Evolutionary conservation across 108 stramenopile species (phyloP).

Genomic region (Schizochytrium sp.): DNA sequence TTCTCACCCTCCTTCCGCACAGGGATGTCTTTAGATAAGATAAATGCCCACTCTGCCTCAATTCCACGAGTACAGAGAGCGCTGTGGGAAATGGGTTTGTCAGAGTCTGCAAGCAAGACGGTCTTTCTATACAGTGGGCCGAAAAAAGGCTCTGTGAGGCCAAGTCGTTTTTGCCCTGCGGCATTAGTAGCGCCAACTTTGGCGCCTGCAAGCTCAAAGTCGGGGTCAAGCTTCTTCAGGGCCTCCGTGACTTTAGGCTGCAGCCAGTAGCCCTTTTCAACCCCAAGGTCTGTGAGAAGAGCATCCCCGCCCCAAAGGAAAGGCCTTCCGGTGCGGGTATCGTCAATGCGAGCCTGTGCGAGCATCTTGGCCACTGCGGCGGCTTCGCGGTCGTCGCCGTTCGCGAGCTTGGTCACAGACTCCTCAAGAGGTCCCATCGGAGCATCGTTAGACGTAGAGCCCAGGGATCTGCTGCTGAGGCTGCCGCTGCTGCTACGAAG

Average conservation of each 20-base stretch:
- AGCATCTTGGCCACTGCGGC: not conserved
- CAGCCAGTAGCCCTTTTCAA: not conserved
- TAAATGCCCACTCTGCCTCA: slow-evolving; percentile 30
- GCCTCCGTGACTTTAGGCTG: not conserved
- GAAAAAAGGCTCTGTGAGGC: slow-evolving; percentile 21
- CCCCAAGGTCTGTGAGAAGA: not conserved
- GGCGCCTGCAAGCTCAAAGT: not conserved
- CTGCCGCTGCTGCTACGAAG: no score
- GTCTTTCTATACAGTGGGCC: not conserved
- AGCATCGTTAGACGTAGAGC: no score
- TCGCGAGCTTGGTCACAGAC: not conserved
- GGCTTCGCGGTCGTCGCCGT: not conserved
- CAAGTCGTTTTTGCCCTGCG: not conserved
- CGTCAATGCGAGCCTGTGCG: not conserved
- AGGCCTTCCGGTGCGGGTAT: not conserved
- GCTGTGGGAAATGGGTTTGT: not conserved
- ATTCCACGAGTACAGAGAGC: slow-evolving; percentile 6
- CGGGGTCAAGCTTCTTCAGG: not conserved
- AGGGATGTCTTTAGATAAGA: not conserved
- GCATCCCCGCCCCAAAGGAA: not conserved
- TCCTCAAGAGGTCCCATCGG: no score
- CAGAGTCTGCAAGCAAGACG: not conserved
- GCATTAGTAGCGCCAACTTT: slow-evolving; percentile 14
- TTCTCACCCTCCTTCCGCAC: not conserved
- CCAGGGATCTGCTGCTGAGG: no score